A percentile compares a stretch with the other conserved stretches of the same genome.
These are phyloP conservation scores for Colletotrichum cuscutae DNA, from an alignment of 2,329 filamentous ascomycete genomes.

Conservation along the genomic window DNA sequence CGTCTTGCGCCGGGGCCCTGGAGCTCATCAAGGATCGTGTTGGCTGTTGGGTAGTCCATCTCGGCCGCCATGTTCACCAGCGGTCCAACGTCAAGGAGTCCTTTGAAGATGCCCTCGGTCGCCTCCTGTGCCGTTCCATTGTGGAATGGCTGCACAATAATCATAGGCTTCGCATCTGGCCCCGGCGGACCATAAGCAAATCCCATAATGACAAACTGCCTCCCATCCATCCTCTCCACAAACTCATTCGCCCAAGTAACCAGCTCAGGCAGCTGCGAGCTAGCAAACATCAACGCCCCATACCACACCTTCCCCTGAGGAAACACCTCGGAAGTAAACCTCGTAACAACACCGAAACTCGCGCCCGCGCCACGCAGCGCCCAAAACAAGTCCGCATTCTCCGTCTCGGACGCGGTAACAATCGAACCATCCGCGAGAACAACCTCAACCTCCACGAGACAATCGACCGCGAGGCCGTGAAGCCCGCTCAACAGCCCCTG, in stretches of 20 bases:
- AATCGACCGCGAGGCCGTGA: constrained; percentile 61
- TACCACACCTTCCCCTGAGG: constrained; percentile 45
- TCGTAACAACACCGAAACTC: constrained; percentile 55
- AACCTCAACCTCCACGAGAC: constrained; percentile 50
- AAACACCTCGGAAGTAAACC: constrained; percentile 47
- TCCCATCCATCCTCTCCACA: constrained; percentile 41
- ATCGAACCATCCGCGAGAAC: constrained; percentile 51
- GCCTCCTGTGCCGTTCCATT: constrained; percentile 50
- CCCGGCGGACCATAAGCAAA: constrained; percentile 39
- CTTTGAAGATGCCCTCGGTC: constrained; percentile 44
- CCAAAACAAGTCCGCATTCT: constrained; percentile 57
- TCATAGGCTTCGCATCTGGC: constrained; percentile 41
- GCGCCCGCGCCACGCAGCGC: constrained; percentile 52
- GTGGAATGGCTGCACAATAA: constrained; percentile 44
- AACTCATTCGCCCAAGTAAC: constrained; percentile 42
- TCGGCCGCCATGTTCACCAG: constrained; percentile 48
- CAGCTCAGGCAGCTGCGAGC: constrained; percentile 40
- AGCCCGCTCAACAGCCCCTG: constrained; percentile 66
- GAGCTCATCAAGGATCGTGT: constrained; percentile 49
- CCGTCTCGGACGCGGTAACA: constrained; percentile 50
- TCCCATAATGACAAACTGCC: constrained; percentile 26
- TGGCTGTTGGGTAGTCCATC: constrained; percentile 54
- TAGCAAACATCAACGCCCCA: constrained; percentile 41
- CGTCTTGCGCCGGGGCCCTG: constrained; percentile 50
- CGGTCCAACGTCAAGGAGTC: constrained; percentile 47